Conservation (phyloP, 2,329 filamentous ascomycete genomes). For the Fusarium sp. region DNA sequence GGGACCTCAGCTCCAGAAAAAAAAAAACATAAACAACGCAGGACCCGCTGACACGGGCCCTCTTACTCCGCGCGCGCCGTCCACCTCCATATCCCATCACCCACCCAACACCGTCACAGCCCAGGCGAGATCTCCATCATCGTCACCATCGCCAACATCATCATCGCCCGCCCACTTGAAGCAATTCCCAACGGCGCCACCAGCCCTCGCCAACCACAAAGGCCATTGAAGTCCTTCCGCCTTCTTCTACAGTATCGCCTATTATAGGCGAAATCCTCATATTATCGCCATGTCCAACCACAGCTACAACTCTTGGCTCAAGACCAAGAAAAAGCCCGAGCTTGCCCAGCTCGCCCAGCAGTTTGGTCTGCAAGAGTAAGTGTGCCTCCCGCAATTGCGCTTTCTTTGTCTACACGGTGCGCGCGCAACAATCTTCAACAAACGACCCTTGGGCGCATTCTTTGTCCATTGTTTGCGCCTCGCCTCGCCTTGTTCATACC, state of each 20-base stretch:
- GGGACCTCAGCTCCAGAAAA: conserved; percentile 9
- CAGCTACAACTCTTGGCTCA: conserved; percentile 71
- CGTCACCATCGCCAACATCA: conserved; percentile 27
- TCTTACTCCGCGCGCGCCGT: conserved; percentile 21
- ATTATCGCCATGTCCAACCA: conserved; percentile 45
- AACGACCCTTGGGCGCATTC: conserved; percentile 11
- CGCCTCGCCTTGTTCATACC: conserved; percentile 1
- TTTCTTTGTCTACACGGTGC: neutral
- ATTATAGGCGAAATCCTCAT: conserved; percentile 43
- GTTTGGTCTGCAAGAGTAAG: conserved; percentile 76
- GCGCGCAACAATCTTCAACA: conserved; percentile 1
- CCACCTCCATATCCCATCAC: conserved; percentile 11
- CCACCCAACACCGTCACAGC: conserved; percentile 27
- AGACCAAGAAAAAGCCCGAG: conserved; percentile 82
- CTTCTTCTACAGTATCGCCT: conserved; percentile 4
- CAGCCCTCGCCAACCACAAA: neutral
- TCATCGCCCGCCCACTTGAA: conserved; percentile 12
- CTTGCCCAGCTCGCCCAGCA: conserved; percentile 76
- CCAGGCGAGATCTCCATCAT: conserved; percentile 27
- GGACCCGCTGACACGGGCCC: conserved; percentile 29
- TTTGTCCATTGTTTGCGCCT: conserved; percentile 29
- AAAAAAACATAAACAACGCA: conserved; percentile 42
- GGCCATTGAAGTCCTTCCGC: neutral
- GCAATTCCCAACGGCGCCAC: neutral
- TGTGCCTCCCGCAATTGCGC: neutral